Evolutionary conservation across 305 asterid species (phyloP).

Genomic region (Fraxinus angustifolia): DNA sequence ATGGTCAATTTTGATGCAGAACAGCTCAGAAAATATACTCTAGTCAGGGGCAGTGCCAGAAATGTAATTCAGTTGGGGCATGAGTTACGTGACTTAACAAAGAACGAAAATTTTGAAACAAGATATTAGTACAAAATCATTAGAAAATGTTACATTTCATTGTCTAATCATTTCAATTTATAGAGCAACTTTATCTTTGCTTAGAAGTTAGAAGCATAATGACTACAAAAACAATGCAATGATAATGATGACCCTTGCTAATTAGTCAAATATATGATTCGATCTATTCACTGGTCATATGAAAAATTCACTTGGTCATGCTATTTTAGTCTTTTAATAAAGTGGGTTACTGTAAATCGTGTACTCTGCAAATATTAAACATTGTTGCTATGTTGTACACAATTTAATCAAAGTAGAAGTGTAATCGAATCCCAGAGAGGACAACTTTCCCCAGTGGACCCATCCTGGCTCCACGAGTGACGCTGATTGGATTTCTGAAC

Average conservation of each 20-base stretch:
- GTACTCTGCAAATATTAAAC: background rate
- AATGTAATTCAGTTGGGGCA: background rate
- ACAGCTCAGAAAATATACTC: background rate
- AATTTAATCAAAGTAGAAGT: background rate
- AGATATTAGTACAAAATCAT: background rate
- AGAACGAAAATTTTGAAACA: background rate
- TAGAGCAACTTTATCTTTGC: constrained; percentile 2
- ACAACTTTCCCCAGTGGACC: background rate
- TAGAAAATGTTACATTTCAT: background rate
- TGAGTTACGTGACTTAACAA: background rate
- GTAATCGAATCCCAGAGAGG: background rate
- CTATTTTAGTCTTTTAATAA: background rate
- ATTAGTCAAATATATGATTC: background rate
- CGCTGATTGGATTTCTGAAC: background rate
- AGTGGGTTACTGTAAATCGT: background rate
- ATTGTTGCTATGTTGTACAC: background rate
- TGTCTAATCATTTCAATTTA: background rate
- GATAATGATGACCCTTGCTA: background rate
- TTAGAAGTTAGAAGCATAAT: constrained; percentile 10
- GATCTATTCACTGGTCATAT: background rate
- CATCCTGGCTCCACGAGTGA: background rate
- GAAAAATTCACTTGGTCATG: background rate
- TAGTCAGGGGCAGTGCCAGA: background rate
- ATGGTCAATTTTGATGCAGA: background rate
- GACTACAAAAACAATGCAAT: background rate